phyloP scores from a whole-genome alignment of 495 filamentous ascomycete genomes.

The Daldinia grandis region DNA sequence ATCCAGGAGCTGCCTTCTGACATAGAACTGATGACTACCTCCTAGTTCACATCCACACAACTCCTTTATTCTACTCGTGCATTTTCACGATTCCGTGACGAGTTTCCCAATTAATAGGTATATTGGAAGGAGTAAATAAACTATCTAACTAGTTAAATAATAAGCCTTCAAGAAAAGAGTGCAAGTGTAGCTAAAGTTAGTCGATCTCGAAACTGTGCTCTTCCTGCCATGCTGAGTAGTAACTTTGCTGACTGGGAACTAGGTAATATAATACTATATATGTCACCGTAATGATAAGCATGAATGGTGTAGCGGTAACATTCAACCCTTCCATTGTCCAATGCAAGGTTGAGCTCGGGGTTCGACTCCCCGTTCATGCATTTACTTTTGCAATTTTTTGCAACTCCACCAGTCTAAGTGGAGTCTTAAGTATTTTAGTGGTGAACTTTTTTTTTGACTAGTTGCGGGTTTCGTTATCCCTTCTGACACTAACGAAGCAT shows the following conservation, averaged over 20 bases:
- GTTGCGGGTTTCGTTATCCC: background rate
- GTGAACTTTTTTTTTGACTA: background rate
- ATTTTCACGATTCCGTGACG: background rate
- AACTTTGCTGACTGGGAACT: background rate
- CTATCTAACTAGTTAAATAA: background rate
- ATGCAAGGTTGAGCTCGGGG: constrained; percentile 30
- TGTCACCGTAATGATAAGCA: background rate
- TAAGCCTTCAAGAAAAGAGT: background rate
- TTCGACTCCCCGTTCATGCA: constrained; percentile 37
- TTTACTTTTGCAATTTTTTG: background rate
- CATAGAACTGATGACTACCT: background rate
- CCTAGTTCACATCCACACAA: background rate
- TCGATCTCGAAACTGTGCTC: background rate
- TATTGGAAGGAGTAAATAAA: background rate
- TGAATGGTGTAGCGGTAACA: constrained; percentile 38
- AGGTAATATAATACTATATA: background rate
- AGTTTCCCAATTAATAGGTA: background rate
- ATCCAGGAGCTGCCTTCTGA: no score
- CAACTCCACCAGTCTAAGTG: background rate
- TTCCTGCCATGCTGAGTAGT: background rate
- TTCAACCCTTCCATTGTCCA: constrained; percentile 27
- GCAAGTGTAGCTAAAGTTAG: background rate
- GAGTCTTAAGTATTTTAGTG: background rate
- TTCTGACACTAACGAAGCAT: background rate
- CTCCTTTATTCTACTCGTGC: background rate